A percentile compares a stretch with the other conserved stretches of the same genome.
Evolutionary conservation across 2,329 filamentous ascomycete genomes (phyloP).

Genomic region (Bimuria novae-zelandiae): DNA sequence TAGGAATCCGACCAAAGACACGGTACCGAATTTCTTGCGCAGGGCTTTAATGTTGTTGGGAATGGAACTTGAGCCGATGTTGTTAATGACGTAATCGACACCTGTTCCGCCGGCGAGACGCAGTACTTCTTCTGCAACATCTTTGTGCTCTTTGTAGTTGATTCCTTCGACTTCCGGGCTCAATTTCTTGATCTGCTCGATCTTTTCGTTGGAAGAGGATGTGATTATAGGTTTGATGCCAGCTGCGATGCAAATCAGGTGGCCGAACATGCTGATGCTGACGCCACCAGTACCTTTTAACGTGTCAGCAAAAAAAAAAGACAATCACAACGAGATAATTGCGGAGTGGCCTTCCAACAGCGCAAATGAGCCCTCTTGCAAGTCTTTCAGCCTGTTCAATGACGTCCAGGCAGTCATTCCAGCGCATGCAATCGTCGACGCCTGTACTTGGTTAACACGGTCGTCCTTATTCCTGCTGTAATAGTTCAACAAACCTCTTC

Average conservation of each 20-base stretch:
- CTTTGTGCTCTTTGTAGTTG: conserved; percentile 61
- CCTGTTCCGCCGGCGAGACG: conserved; percentile 48
- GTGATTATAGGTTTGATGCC: conserved; percentile 58
- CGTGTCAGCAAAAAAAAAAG: too few relatives aligned
- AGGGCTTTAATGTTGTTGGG: conserved; percentile 20
- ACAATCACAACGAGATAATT: too few relatives aligned
- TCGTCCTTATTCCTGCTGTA: too few relatives aligned
- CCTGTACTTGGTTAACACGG: too few relatives aligned
- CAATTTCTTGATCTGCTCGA: conserved; percentile 52
- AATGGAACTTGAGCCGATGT: conserved; percentile 24
- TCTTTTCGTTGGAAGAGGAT: conserved; percentile 60
- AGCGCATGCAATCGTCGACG: conserved; percentile 27
- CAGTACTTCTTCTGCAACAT: conserved; percentile 60
- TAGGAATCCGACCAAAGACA: conserved; percentile 35
- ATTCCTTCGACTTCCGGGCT: conserved; percentile 45
- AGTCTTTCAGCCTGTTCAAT: conserved; percentile 19
- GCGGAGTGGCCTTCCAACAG: conserved; percentile 26
- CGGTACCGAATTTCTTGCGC: conserved; percentile 18
- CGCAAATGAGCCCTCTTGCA: conserved; percentile 16
- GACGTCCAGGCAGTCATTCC: conserved; percentile 32
- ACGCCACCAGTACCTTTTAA: conserved; percentile 49
- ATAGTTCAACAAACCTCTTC: conserved; percentile 33
- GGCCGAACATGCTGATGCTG: conserved; percentile 41
- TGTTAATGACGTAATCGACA: conserved; percentile 55
- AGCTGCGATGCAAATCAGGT: conserved; percentile 29